Base-by-base conservation (phyloP, 257 asterid species). In the Solanum chilense region DNA sequence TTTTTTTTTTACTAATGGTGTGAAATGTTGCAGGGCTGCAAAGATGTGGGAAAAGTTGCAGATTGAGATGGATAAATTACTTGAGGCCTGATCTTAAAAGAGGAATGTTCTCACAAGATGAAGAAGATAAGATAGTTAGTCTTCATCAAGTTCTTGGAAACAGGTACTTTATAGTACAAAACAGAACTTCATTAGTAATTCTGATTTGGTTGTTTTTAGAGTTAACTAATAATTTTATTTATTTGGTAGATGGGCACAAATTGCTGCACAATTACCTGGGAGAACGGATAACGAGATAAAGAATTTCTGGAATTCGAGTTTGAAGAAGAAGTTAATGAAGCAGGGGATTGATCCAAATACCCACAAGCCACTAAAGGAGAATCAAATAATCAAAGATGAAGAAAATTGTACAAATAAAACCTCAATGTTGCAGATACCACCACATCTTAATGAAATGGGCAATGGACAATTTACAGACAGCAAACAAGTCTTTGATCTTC, bases 241-340 rank as follows among this genome's bases (percentile, higher is more conserved):
- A 70, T 27, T 75, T 86, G 87, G 83, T 91, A 96, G 99, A 91
- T 96, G 99, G 99, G 98, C 99, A 64, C 97, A 95, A 89, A 95
- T 96, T 58, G 98, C 98, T 33, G 89, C 95, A 21, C 98, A 94
- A 18, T 85, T 96, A 52, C 99, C 98, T 0, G 98, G 98, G 47
- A 95, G 99, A 92, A 96, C 98, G 41, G 99, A 96, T 37, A 96
- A 96, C 29, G 99, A 95, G 93, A 95, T 96, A 25, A 96, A 96
- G 88, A 96, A 96, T 80, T 94, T 93, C 27, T 96, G 99, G 98
- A 94, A 96, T 82, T 95, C 99, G 5, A 88, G 89, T 88, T 89
- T 96, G 41, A 96, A 95, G 92, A 96, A 95, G 93, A 96, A 93
- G 89, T 90, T 96, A 9, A 68, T 90, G 62, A 96, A 93, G 87